Evolutionary conservation across 148 eudicot genomes (phyloP), one percentile per base, ranked within the genome.

Genomic region (Hydrangea macrophylla): DNA sequence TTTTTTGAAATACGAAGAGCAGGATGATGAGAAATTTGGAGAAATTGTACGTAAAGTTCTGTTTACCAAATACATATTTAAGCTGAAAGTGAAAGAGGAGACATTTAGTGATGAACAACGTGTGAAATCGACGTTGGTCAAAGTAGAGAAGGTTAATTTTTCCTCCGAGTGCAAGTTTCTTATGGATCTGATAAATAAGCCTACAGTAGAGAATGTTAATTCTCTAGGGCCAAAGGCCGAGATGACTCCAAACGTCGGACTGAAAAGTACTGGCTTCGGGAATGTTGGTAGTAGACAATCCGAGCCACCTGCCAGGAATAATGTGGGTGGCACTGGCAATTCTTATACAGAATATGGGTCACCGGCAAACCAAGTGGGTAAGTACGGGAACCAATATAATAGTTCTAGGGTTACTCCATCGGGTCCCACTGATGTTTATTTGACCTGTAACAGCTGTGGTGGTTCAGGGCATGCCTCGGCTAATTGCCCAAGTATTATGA

Each of bases 1-100:
- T 57, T 71, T 20, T 48, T 13, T 91, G 78, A 95, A 95, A 71
- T 70, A 84, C 24, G 88, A 89, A 55, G 86, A 80, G 62, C 92
- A 83, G 65, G 96, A 91, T 18, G 99, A 95, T 0, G 87, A 81
- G 27, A 73, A 69, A 70, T 83, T 89, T 58, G 67, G 65, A 42
- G 96, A 95, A 60, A 70, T 80, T 25, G 58, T 83, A 26, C 82
- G 80, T 20, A 75, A 73, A 28, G 85, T 73, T 13, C 79, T 79
- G 26, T 91, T 84, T 65, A 73, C n/a, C 12, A 89, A 80, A 57
- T 89, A 73, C 53, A 58, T 80, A n/a, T 87, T 95, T 32, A 95
- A 85, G 76, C 65, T 95, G 84, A 95, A 89, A 73, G 96, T 95
- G 70, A 95, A 95, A 86, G 99, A 89, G 67, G 99, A 95, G 86